Evolutionary conservation across 768 basidiomycete genomes (phyloP).

Genomic region (Porpolomopsis calyptriformis): DNA sequence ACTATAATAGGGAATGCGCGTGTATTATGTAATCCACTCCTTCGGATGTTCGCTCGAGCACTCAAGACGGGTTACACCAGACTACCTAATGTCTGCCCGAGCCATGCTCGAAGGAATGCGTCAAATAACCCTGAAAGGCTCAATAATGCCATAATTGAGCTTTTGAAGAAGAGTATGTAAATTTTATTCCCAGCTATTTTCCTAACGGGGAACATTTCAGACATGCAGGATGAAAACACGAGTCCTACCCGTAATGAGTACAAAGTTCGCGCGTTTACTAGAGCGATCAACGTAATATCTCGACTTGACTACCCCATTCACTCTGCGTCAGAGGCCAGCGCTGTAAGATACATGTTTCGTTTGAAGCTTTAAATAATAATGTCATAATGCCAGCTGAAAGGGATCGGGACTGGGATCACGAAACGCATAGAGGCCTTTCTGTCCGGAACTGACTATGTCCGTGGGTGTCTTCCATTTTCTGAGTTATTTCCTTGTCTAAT

Average conservation of each 20-base stretch:
- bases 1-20: no score
- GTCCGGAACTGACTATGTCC: conserved; percentile 22
- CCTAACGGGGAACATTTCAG: conserved; percentile 17
- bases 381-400: conserved; percentile 19
- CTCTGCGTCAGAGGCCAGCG: conserved; percentile 31
- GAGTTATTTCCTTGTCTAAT: neutral
- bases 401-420: conserved; percentile 32
- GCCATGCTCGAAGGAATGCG: neutral
- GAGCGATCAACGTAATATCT: conserved; percentile 35
- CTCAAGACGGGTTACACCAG: neutral
- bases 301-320: conserved; percentile 32
- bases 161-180: conserved; percentile 33
- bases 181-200: neutral
- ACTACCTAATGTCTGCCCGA: neutral
- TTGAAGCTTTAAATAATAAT: neutral
- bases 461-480: conserved; percentile 18
- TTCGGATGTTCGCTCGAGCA: neutral
- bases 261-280: conserved; percentile 41
- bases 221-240: conserved; percentile 33
- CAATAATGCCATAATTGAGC: conserved; percentile 29
- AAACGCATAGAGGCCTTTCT: conserved; percentile 36
- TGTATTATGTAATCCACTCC: neutral
- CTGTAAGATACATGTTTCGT: conserved; percentile 16
- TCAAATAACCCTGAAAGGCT: conserved; percentile 10
- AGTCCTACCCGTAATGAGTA: conserved; percentile 29